Evolutionary conservation across 2,329 filamentous ascomycete genomes (phyloP).

Genomic region (Amphichorda felina): DNA sequence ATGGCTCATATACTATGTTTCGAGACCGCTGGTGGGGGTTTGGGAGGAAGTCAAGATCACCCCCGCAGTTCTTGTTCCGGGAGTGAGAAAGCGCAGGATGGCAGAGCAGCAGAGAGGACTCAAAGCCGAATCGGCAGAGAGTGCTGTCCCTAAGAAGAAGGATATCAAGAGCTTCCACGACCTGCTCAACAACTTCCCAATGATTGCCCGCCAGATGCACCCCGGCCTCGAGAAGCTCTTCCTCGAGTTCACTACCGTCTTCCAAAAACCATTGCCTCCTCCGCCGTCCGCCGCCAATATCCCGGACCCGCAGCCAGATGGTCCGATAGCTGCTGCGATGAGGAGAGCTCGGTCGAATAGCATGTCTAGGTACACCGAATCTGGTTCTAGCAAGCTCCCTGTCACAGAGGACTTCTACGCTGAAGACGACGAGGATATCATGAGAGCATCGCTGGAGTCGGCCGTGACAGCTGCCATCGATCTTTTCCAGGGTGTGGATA

Average conservation of each 20-base stretch:
- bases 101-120: constrained; percentile 22
- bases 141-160: constrained; percentile 54
- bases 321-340: constrained; percentile 41
- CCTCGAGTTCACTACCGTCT: constrained; percentile 73
- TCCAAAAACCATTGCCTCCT: constrained; percentile 74
- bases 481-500: constrained; percentile 89
- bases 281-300: constrained; percentile 52
- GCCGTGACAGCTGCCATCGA: constrained; percentile 91
- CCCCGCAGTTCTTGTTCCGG: constrained; percentile 47
- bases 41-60: constrained; percentile 66
- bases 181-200: constrained; percentile 79
- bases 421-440: constrained; percentile 83
- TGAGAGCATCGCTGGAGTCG: constrained; percentile 80
- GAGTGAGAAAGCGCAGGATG: constrained; percentile 24
- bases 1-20: constrained; percentile 97
- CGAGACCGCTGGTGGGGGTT: constrained; percentile 70
- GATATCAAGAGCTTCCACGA: constrained; percentile 87
- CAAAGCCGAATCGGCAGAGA: constrained; percentile 24
- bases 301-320: constrained; percentile 45
- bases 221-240: constrained; percentile 81
- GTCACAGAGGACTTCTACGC: constrained; percentile 58
- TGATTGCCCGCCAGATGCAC: constrained; percentile 96
- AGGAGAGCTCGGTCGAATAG: constrained; percentile 44
- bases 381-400: constrained; percentile 23
- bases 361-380: constrained; percentile 20